phyloP scores from a whole-genome alignment of 2,329 filamentous ascomycete genomes.

The Aspergillus puulaauensis region DNA sequence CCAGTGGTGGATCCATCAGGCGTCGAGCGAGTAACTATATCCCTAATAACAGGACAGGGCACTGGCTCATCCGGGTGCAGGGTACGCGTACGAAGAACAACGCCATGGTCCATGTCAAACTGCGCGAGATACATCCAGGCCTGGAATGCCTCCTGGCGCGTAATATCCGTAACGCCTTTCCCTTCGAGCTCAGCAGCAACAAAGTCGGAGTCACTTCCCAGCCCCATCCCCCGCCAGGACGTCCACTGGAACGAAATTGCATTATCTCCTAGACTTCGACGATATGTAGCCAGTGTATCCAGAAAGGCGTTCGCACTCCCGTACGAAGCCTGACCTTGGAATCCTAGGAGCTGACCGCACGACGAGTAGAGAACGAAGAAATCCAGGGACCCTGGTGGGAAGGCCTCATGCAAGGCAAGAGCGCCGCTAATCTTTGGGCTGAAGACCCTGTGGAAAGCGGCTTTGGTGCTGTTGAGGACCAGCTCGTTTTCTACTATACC shows the following conservation, averaged over 20 bases:
- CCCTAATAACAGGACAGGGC: constrained; percentile 10
- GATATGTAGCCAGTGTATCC: constrained; percentile 7
- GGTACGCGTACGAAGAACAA: constrained; percentile 34
- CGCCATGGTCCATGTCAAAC: constrained; percentile 40
- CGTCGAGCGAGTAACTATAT: constrained; percentile 10
- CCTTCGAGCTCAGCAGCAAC: constrained; percentile 41
- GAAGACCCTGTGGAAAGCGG: constrained; percentile 2
- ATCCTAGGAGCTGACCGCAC: constrained; percentile 10
- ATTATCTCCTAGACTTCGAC: constrained; percentile 3
- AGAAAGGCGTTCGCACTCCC: constrained; percentile 7
- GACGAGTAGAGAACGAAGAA: constrained; percentile 11
- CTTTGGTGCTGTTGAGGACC: not conserved
- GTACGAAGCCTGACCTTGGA: constrained; percentile 8
- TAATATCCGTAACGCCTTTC: constrained; percentile 47
- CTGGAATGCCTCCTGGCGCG: constrained; percentile 41
- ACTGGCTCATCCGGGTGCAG: constrained; percentile 29
- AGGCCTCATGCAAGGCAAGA: not conserved
- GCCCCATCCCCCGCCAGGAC: constrained; percentile 13
- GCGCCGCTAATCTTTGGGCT: constrained; percentile 6
- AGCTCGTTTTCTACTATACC: constrained; percentile 2
- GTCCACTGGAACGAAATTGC: constrained; percentile 13
- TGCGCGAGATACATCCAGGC: constrained; percentile 42
- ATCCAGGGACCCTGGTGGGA: constrained; percentile 5
- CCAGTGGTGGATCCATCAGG: too few relatives aligned
- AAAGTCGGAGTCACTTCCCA: constrained; percentile 39